Base-by-base conservation (phyloP, 768 basidiomycete genomes). In the Chiua virens region DNA sequence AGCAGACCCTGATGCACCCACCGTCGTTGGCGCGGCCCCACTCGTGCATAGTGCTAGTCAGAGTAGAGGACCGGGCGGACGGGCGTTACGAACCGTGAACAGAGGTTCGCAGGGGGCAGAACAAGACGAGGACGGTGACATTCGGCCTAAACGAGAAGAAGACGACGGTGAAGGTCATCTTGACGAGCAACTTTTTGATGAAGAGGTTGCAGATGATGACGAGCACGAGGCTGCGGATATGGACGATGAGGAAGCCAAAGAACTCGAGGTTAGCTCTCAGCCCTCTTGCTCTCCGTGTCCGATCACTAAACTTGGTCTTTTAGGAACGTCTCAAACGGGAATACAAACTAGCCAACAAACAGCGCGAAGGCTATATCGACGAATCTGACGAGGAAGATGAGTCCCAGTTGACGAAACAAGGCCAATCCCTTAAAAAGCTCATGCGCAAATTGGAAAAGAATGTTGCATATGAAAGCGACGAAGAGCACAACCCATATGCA, bases 191-290 rank as follows among this genome's bases (percentile, higher is more conserved):
- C 76, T 85, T 8, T 93, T 81, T 57, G 90, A 93, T 60, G 89
- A 87, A 60, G 86, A 89, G 17, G 87, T 92, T 61, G 87, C 88
- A 3, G 92, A 94, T 60, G 92, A 94, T 53, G 92, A 94, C 30
- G 92, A 93, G 61, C 83, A 82, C 60, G 79, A 83, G 68, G 79
- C 79, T 15, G 78, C 82, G 13, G 87, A 88, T 48, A 79, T 82
- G 49, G 82, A 91, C 37, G 92, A 93, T 48, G 89, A 92, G 57
- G 92, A 92, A 63, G 82, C 86, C 28, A 93, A 88, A 64, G 88
- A 90, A 63, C 74, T 85, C 11, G 87, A 91, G 79, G 90, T 86
- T 42, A 32, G 79, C 63, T 34, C 10, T 11, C 43, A n/a, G 38
- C 17, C 4, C 5, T 8, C 21, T 25, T 22, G 9, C 17, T 35